Percentiles rank a stretch among this genome's conserved stretches.
Conservation (phyloP, 257 asterid species). For the Plantago elongata region DNA sequence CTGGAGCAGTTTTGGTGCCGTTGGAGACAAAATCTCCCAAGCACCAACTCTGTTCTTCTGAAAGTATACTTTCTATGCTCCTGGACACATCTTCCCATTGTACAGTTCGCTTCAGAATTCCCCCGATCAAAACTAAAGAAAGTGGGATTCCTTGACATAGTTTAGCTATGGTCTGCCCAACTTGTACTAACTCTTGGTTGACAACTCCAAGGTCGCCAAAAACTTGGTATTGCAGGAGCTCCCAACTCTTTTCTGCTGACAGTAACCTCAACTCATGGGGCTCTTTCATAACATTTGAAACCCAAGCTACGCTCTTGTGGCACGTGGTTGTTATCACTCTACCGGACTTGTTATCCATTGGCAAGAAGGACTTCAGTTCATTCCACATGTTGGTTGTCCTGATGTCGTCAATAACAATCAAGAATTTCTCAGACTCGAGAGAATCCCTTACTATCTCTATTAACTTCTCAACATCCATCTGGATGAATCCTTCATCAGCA, state of each 20-base stretch:
- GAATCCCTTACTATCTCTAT: background rate
- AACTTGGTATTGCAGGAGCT: conserved; percentile 22
- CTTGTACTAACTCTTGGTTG: conserved; percentile 6
- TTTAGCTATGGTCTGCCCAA: conserved; percentile 18
- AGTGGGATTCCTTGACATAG: conserved; percentile 29
- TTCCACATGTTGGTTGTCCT: conserved; percentile 25
- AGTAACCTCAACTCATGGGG: conserved; percentile 25
- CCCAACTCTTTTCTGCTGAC: conserved; percentile 18
- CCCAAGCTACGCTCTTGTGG: conserved; percentile 15
- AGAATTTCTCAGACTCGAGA: conserved; percentile 18
- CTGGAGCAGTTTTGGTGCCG: too few relatives aligned
- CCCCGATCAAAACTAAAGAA: conserved; percentile 15
- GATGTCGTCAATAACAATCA: conserved; percentile 32
- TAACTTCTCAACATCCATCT: conserved; percentile 8
- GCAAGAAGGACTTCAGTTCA: conserved; percentile 20
- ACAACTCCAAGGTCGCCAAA: conserved; percentile 6
- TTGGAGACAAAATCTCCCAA: too few relatives aligned
- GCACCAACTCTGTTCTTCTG: too few relatives aligned
- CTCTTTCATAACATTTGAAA: conserved; percentile 6
- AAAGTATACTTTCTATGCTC: background rate
- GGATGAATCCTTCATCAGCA: background rate
- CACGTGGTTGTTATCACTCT: conserved; percentile 30
- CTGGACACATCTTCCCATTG: background rate
- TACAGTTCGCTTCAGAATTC: background rate
- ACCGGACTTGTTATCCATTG: conserved; percentile 14